These are phyloP conservation scores for Boeremia exigua DNA, from an alignment of 2,329 filamentous ascomycete genomes.

Conservation along the genomic window DNA sequence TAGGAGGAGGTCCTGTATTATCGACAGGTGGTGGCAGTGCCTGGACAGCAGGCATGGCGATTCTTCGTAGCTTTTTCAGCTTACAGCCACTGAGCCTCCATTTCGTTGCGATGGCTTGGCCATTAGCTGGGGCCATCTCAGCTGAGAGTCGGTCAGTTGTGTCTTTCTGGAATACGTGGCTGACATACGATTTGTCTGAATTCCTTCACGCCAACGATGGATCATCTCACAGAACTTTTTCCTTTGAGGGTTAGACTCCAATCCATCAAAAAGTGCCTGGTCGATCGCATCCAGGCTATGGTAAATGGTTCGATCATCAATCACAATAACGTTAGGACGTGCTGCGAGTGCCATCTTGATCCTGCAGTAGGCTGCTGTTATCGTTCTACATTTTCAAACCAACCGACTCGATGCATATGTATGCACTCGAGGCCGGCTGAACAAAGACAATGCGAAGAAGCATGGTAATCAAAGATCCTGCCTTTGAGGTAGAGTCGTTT, in stretches of 20 bases:
- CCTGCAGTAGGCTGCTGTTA: neutral
- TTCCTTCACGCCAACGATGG: neutral
- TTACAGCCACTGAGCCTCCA: neutral
- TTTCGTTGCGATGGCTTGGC: neutral
- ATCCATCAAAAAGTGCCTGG: neutral
- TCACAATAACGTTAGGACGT: neutral
- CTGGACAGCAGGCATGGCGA: neutral
- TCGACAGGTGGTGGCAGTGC: neutral
- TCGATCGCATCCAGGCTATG: neutral
- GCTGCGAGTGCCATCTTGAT: neutral
- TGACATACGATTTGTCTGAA: neutral
- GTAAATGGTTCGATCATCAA: neutral
- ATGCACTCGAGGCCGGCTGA: too few species aligned
- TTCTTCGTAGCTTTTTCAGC: neutral
- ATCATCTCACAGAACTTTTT: neutral
- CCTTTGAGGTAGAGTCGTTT: too few species aligned
- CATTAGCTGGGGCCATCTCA: neutral
- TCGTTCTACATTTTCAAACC: too few species aligned
- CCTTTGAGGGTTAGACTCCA: neutral
- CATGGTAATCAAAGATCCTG: too few species aligned
- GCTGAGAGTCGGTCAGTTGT: neutral
- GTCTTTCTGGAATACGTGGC: rapidly evolving
- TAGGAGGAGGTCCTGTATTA: neutral
- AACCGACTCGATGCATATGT: too few species aligned
- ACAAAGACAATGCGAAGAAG: too few species aligned